Conservation (phyloP, 805 yeast genomes). For the Cyberlindnera misumaiensis region DNA sequence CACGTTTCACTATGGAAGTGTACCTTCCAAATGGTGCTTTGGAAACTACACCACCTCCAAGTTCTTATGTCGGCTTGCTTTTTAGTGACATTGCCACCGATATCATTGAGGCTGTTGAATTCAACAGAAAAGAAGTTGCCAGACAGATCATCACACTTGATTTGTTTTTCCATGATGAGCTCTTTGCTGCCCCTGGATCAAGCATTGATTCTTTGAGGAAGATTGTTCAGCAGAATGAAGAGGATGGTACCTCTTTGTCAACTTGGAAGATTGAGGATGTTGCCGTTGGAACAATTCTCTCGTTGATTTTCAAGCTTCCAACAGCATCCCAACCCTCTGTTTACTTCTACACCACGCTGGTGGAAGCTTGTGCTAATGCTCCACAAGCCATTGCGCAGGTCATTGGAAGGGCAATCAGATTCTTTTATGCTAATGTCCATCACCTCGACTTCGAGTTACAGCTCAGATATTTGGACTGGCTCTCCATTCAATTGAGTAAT, state of each 20-base stretch:
- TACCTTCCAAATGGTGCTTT: slow-evolving; percentile 48
- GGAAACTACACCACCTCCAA: slow-evolving; percentile 57
- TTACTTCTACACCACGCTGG: slow-evolving; percentile 78
- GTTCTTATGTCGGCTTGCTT: slow-evolving; percentile 48
- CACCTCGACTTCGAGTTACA: slow-evolving; percentile 71
- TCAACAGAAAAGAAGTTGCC: slow-evolving; percentile 82
- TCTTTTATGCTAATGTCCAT: slow-evolving; percentile 61
- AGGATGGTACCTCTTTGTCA: slow-evolving; percentile 31
- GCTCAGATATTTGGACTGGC: slow-evolving; percentile 78
- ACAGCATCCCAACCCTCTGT: slow-evolving; percentile 56
- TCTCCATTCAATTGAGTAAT: slow-evolving; percentile 86
- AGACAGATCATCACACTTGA: slow-evolving; percentile 74
- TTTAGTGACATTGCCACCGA: slow-evolving; percentile 74
- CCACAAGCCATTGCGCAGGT: slow-evolving; percentile 87
- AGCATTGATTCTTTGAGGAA: slow-evolving; percentile 63
- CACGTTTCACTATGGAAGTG: slow-evolving; percentile 55
- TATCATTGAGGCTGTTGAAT: slow-evolving; percentile 71
- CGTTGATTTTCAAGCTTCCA: slow-evolving; percentile 74
- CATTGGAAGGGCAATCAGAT: slow-evolving; percentile 86
- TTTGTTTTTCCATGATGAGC: slow-evolving; percentile 56
- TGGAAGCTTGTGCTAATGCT: slow-evolving; percentile 80
- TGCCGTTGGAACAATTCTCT: slow-evolving; percentile 74
- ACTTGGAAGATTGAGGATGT: slow-evolving; percentile 92
- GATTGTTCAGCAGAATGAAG: slow-evolving; percentile 32
- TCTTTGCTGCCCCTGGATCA: slow-evolving; percentile 69